These are phyloP conservation scores for Mycosphaerella arachidis DNA, from an alignment of 2,329 filamentous ascomycete genomes.

Conservation along the genomic window DNA sequence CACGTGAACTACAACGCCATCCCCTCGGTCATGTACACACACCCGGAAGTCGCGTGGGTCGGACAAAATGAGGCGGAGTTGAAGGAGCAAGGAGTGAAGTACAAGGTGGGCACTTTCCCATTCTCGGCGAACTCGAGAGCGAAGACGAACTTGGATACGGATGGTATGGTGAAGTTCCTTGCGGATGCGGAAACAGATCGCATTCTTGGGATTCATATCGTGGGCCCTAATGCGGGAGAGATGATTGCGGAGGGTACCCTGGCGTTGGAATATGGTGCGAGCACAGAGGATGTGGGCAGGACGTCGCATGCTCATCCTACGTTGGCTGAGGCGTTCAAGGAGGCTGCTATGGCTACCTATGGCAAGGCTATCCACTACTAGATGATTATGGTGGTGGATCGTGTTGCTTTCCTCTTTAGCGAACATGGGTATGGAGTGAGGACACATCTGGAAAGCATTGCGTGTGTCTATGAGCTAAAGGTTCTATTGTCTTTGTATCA, in stretches of 20 bases:
- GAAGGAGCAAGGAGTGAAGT: constrained; percentile 83
- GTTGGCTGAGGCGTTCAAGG: constrained; percentile 96
- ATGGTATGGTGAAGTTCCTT: constrained; percentile 95
- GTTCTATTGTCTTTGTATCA: constrained; percentile 12
- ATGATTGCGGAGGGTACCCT: constrained; percentile 98
- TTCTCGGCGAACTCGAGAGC: constrained; percentile 97
- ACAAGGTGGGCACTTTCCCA: constrained; percentile 90
- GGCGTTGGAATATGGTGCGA: constrained; percentile 93
- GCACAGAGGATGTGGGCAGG: constrained; percentile 87
- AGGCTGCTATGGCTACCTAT: constrained; percentile 97
- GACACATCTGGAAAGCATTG: constrained; percentile 14
- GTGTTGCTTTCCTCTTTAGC: neutral
- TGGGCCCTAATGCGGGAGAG: constrained; percentile 92
- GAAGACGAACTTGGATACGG: constrained; percentile 96
- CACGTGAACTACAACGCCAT: constrained; percentile 99
- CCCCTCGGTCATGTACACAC: constrained; percentile 98
- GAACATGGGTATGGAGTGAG: neutral
- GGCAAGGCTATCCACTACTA: constrained; percentile 95
- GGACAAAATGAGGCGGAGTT: constrained; percentile 96
- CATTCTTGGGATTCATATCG: constrained; percentile 92
- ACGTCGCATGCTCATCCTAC: constrained; percentile 97
- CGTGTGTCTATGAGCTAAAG: constrained; percentile 16
- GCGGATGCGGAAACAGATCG: constrained; percentile 95
- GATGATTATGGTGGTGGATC: constrained; percentile 16
- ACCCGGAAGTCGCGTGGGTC: constrained; percentile 98